Percentiles rank a stretch among this genome's conserved stretches.
Evolutionary conservation across 2,329 filamentous ascomycete genomes (phyloP).

Genomic region (Ophiostoma ips): DNA sequence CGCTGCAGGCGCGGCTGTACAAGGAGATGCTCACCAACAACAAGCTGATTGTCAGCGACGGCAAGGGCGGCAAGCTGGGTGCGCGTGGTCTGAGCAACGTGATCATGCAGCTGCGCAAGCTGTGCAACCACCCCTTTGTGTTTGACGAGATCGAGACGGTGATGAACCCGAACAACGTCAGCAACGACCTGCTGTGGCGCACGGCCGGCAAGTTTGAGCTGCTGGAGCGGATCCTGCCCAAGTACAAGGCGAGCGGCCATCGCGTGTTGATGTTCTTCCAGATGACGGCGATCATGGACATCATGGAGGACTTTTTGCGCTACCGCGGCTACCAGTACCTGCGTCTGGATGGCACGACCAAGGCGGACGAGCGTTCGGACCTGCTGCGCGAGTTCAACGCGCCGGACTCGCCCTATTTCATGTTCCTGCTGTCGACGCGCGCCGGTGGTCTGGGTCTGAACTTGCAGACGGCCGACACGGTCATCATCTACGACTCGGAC

Average conservation of each 20-base stretch:
- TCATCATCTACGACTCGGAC: slow-evolving; percentile 99
- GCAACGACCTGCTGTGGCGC: slow-evolving; percentile 90
- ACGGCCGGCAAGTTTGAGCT: slow-evolving; percentile 96
- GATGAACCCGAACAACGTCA: slow-evolving; percentile 80
- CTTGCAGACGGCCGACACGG: slow-evolving; percentile 91
- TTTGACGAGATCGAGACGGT: slow-evolving; percentile 97
- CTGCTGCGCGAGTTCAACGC: slow-evolving; percentile 81
- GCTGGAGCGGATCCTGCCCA: slow-evolving; percentile 80
- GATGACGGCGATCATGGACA: slow-evolving; percentile 99
- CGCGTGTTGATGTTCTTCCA: slow-evolving; percentile 99
- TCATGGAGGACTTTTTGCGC: slow-evolving; percentile 96
- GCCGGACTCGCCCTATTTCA: slow-evolving; percentile 84
- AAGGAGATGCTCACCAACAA: slow-evolving; percentile 96
- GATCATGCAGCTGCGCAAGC: slow-evolving; percentile 98
- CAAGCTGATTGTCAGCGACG: slow-evolving; percentile 84
- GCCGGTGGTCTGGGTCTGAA: slow-evolving; percentile 96
- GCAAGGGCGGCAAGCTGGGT: slow-evolving; percentile 86
- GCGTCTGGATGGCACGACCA: slow-evolving; percentile 90
- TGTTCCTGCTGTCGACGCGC: slow-evolving; percentile 95
- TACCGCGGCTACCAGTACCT: slow-evolving; percentile 74
- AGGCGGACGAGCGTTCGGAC: slow-evolving; percentile 92
- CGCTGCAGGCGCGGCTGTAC: slow-evolving; percentile 84
- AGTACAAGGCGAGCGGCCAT: slow-evolving; percentile 83
- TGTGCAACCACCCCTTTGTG: slow-evolving; percentile 98
- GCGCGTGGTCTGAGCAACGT: slow-evolving; percentile 96